A percentile compares a stretch with the other conserved stretches of the same genome.
These are phyloP conservation scores for Picea engelmannii DNA, from an alignment of 83 land plant genomes.

Conservation along the genomic window DNA sequence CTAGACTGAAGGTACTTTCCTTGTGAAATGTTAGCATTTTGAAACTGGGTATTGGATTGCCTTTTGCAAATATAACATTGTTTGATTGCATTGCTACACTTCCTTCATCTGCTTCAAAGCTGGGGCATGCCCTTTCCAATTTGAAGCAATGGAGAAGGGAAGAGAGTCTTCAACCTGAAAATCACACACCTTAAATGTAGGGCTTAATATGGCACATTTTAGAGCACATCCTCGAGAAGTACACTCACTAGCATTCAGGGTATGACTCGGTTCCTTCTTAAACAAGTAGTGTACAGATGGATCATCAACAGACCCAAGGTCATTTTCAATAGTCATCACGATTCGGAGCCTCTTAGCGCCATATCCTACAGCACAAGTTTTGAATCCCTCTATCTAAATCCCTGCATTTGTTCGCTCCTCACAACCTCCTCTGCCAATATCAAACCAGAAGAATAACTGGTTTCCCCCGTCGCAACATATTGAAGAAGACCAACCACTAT, in stretches of 20 bases:
- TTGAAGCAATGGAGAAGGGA: constrained; percentile 69
- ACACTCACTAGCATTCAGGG: constrained; percentile 93
- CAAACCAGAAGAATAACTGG: too few species aligned
- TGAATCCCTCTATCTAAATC: too few species aligned
- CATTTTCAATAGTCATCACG: too few species aligned
- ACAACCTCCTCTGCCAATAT: too few species aligned
- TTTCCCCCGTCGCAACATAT: too few species aligned
- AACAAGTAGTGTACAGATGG: constrained; percentile 26
- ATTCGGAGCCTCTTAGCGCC: too few species aligned
- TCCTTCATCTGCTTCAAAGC: constrained; percentile 35
- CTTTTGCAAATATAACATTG: constrained; percentile 72
- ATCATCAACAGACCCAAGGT: too few species aligned
- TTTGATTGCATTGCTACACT: constrained; percentile 31
- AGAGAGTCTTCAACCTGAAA: constrained; percentile 90
- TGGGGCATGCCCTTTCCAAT: constrained; percentile 72
- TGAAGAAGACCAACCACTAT: too few species aligned
- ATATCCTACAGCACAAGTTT: too few species aligned
- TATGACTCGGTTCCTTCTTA: constrained; percentile 78
- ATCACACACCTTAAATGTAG: constrained; percentile 85
- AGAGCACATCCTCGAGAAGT: constrained; percentile 85
- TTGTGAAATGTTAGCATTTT: constrained; percentile 71
- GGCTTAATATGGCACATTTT: constrained; percentile 94
- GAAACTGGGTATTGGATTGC: constrained; percentile 81
- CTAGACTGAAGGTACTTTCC: constrained; percentile 64
- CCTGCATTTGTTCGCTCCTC: too few species aligned